A percentile compares a stretch with the other conserved stretches of the same genome.
Evolutionary conservation across 78 protist genomes (phyloP).

Genomic region (Dictyostelium brefeldianum): DNA sequence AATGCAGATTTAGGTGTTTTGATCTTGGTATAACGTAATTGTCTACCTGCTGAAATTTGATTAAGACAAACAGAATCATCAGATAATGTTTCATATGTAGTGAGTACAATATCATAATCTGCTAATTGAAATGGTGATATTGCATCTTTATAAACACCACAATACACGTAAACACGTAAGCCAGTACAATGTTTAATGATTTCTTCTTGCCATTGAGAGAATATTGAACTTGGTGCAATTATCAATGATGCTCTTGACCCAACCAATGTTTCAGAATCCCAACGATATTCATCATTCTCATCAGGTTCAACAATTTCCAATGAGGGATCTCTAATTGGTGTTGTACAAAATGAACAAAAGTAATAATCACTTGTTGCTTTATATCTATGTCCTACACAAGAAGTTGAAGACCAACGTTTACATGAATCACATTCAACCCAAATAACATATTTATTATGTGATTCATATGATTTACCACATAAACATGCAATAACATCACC

Average conservation of each 20-base stretch:
- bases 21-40: conserved; percentile 26
- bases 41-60: conserved; percentile 6
- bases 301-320: background rate
- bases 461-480: conserved; percentile 35
- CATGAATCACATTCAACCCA: conserved; percentile 47
- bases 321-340: background rate
- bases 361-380: background rate
- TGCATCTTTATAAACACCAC: conserved; percentile 66
- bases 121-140: conserved; percentile 71
- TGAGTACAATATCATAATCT: conserved; percentile 56
- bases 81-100: conserved; percentile 60
- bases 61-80: conserved; percentile 26
- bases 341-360: conserved; percentile 40
- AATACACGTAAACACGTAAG: conserved; percentile 26
- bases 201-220: conserved; percentile 74
- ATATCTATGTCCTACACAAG: conserved; percentile 19
- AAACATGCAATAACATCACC: conserved; percentile 56
- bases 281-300: background rate
- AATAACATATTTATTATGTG: background rate
- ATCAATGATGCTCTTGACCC: conserved; percentile 39
- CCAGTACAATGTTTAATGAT: conserved; percentile 55
- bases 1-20: conserved; percentile 45
- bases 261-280: conserved; percentile 25
- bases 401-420: conserved; percentile 16
- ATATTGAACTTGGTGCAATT: conserved; percentile 64